Evolutionary conservation across 306 rosid species (phyloP), one percentile per base, ranked within the genome.

Genomic region (Trifolium fragiferum): DNA sequence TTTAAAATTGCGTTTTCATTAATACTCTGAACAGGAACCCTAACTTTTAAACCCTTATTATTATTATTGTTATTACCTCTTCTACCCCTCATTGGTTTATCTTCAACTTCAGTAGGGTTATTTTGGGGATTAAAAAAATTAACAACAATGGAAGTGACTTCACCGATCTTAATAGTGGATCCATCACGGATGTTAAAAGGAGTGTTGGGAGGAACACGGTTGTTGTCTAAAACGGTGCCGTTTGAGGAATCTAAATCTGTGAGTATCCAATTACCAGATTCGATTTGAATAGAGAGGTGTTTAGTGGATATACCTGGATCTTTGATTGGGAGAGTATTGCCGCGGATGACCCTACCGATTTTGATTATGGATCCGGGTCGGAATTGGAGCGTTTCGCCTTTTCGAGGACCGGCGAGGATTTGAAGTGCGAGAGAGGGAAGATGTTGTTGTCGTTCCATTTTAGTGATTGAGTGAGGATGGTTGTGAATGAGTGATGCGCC

Each of bases 231-330:
- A n/a, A 84, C n/a, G 53, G 97, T 89, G 21, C 98, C 98, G 75
- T 93, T 91, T 30, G 97, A 93, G 46, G 97, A 91, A 7, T 80
- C 77, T 20, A 91, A 94, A 78, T 93, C 98, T 12, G 41, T 86
- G 81, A 93, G 69, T 1, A 79, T 13, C 97, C 98, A 91, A 20
- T 84, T 73, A 3, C 76, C 66, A 0, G 86, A 80, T 5, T 81
- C 78, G 12, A 44, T 33, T 44, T 60, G 19, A 15, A 93, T 84
- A 55, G 87, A 44, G 69, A 93, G 82, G 79, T 91, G 98, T 19
- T 87, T 87, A 76, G 98, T 75, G 73, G 98, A 90, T 21, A 93
- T 87, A 61, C 91, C 91, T 0, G 78, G 8, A 78, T 93, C 97
- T 76, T 93, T 93, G 75, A 93, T 88, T 19, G 81, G 51, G 33